Evolutionary conservation across 148 eudicot genomes (phyloP).

Genomic region (Pouteria glomerata): DNA sequence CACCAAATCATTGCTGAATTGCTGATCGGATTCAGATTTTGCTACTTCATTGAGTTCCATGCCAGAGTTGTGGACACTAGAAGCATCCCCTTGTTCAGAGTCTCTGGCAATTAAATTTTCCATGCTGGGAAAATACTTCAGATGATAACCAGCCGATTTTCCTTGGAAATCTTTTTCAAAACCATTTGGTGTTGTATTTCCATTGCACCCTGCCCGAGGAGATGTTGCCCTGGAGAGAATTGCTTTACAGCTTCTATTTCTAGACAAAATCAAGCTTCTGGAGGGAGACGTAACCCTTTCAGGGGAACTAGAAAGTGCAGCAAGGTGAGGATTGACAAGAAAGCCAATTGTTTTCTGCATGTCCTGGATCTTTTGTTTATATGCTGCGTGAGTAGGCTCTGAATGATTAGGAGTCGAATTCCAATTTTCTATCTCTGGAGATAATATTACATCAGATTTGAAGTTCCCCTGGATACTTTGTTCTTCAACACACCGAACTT

Average conservation of each 20-base stretch:
- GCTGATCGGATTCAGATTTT: conserved; percentile 20
- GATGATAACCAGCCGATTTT: conserved; percentile 31
- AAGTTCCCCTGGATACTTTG: conserved; percentile 24
- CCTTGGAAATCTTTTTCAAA: conserved; percentile 26
- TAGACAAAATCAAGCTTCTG: conserved; percentile 23
- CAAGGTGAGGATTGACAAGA: conserved; percentile 29
- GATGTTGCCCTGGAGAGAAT: conserved; percentile 18
- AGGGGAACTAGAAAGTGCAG: conserved; percentile 39
- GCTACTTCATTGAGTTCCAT: conserved; percentile 12
- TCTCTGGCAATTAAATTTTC: conserved; percentile 20
- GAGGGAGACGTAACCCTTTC: conserved; percentile 32
- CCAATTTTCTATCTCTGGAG: conserved; percentile 20
- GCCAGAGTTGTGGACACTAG: conserved; percentile 18
- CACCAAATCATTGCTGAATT: conserved; percentile 36
- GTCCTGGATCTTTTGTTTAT: conserved; percentile 45
- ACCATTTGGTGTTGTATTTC: conserved; percentile 25
- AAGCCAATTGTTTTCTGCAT: conserved; percentile 47
- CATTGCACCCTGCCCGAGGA: conserved; percentile 19
- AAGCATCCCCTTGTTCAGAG: conserved; percentile 16
- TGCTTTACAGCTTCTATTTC: conserved; percentile 68
- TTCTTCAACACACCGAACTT: conserved; percentile 60
- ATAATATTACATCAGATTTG: conserved; percentile 16
- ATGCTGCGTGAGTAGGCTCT: conserved; percentile 30
- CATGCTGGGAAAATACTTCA: conserved; percentile 8
- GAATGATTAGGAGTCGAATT: conserved; percentile 14